Evolutionary conservation across 768 basidiomycete genomes (phyloP).

Genomic region (Hericium rajendrae): DNA sequence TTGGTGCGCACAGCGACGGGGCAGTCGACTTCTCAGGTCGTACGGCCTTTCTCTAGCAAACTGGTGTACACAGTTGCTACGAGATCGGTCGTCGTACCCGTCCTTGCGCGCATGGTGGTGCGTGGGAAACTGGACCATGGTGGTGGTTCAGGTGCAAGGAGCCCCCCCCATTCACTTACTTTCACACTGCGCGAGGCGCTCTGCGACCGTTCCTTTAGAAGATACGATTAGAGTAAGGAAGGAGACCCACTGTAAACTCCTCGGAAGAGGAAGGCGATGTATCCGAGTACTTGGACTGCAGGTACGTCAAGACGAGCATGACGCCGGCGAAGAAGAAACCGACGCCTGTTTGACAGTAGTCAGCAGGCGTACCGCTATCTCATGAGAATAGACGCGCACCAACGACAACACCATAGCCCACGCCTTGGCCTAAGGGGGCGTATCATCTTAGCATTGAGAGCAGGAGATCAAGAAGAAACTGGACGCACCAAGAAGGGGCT

Average conservation of each 20-base stretch:
- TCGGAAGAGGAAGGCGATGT: slow-evolving; percentile 38
- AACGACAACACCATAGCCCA: slow-evolving; percentile 41
- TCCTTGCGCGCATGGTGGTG: no score
- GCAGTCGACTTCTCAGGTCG: no score
- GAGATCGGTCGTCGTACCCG: no score
- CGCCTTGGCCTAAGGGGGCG: slow-evolving; percentile 28
- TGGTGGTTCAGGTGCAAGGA: no score
- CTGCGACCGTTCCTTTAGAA: background rate
- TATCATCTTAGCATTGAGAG: background rate
- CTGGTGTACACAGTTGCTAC: no score
- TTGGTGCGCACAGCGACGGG: no score
- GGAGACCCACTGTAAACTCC: slow-evolving; percentile 33
- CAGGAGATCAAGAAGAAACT: background rate
- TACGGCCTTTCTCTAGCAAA: no score
- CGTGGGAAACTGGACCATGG: no score
- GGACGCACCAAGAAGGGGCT: slow-evolving; percentile 28
- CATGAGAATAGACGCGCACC: slow-evolving; percentile 20
- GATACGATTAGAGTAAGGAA: background rate
- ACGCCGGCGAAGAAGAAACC: slow-evolving; percentile 41
- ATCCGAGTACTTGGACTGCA: slow-evolving; percentile 38
- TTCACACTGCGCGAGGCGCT: background rate
- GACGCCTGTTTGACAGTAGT: slow-evolving; percentile 24
- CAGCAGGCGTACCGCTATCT: background rate
- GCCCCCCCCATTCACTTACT: background rate
- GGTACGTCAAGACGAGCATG: slow-evolving; percentile 34